Evolutionary conservation across 129 eudicot species (phyloP).

Genomic region (Oenanthe sinensis): DNA sequence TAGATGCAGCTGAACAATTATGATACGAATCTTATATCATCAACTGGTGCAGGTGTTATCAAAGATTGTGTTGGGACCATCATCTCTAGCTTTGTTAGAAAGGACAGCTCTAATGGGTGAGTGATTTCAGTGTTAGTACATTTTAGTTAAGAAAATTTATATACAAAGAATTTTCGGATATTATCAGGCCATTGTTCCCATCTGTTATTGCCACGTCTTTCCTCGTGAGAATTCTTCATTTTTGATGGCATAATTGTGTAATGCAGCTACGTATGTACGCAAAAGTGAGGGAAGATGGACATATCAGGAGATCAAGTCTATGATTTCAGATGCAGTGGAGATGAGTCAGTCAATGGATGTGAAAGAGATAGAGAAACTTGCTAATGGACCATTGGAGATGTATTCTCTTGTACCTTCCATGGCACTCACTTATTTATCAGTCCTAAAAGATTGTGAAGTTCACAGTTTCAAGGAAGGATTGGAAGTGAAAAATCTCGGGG

Average conservation of each 20-base stretch:
- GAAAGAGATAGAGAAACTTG: slow-evolving; percentile 65
- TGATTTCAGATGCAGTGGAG: slow-evolving; percentile 74
- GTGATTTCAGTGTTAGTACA: slow-evolving; percentile 15
- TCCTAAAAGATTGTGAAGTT: slow-evolving; percentile 70
- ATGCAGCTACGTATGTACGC: slow-evolving; percentile 65
- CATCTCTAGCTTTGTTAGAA: slow-evolving; percentile 72
- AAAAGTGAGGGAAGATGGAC: slow-evolving; percentile 70
- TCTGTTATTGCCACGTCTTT: background rate
- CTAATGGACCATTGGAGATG: slow-evolving; percentile 68
- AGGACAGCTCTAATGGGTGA: slow-evolving; percentile 81
- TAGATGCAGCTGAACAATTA: slow-evolving; percentile 10
- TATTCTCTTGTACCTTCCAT: slow-evolving; percentile 89
- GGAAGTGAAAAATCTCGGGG: slow-evolving; percentile 93
- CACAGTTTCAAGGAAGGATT: slow-evolving; percentile 82
- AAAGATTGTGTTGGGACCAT: slow-evolving; percentile 72
- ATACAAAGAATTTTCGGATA: background rate
- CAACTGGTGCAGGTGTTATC: slow-evolving; percentile 50
- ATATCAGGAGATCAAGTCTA: slow-evolving; percentile 56
- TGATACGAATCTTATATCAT: slow-evolving; percentile 8
- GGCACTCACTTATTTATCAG: slow-evolving; percentile 79
- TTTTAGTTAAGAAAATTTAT: background rate
- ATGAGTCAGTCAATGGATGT: slow-evolving; percentile 57
- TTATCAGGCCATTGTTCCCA: background rate
- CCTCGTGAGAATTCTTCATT: background rate
- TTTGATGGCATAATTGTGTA: slow-evolving; percentile 2